Evolutionary conservation across 208 protist species (phyloP), one percentile per base, ranked within the genome.

Genomic region (Wallacemonas sp.): DNA sequence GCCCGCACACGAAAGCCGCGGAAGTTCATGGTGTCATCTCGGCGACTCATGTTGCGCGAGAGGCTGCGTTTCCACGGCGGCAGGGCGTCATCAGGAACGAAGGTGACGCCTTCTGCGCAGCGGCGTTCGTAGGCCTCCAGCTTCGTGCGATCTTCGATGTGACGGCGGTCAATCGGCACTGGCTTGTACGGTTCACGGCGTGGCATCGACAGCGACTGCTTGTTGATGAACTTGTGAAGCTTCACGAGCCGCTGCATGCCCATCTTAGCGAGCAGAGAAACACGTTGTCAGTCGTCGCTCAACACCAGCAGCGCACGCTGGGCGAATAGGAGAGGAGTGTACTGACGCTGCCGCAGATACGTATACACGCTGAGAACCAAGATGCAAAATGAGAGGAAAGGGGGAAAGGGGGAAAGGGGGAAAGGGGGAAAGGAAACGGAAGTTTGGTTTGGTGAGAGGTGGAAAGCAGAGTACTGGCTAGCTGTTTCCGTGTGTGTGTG

Each of bases 11-110:
- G 84, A 30, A 94, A 74, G 0, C 88, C 88, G 3, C 82, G 68
- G 59, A 91, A 87, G 57, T 91, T 91, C 65, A 87, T 60, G 38
- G 71, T 50, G 2, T 70, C 69, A 21, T 50, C 38, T n/a, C 37
- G 48, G 21, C 73, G 61, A 42, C 60, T 63, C 33, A 84, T 53
- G 38, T 87, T 88, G 5, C 58, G 46, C 0, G 65, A 59, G n/a
- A 92, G 62, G 12, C 79, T 84, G 57, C 77, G 76, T 58, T 88
- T 55, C 85, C 88, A 94, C 38, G 88, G 85, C 12, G 88, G 88
- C 17, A 94, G 68, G 10, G 71, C 80, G 8, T 50, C 63, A 33
- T 89, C 88, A 0, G 88, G 85, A 12, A 92, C 88, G 64, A 94
- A 94, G 39, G 90, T 73, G 9, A 87, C 46, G 5, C 88, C 88